These are phyloP conservation scores for grape (Vitis vinifera) DNA, from an alignment of 164 flowering plant genomes.

Conservation along the genomic window DNA sequence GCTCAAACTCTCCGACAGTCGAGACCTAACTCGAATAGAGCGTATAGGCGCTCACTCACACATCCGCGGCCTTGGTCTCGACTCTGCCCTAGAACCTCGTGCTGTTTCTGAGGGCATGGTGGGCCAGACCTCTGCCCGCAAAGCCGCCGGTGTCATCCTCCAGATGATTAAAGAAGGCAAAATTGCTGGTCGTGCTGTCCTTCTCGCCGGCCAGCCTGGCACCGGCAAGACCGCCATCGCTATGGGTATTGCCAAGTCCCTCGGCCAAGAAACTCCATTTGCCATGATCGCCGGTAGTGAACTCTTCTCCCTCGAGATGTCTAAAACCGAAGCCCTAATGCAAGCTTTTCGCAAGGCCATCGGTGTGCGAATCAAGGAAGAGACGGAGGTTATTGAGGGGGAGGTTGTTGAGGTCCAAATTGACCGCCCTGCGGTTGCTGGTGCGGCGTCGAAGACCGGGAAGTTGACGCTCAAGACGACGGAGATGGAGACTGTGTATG, in stretches of 20 bases:
- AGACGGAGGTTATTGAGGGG: conserved; percentile 87
- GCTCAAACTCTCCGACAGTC: conserved; percentile 72
- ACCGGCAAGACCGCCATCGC: conserved; percentile 96
- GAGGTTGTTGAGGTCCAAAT: conserved; percentile 89
- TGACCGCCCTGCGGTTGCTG: conserved; percentile 77
- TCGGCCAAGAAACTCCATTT: conserved; percentile 90
- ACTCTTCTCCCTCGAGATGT: conserved; percentile 89
- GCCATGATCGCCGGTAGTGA: conserved; percentile 87
- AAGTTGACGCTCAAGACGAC: conserved; percentile 91
- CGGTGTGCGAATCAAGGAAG: conserved; percentile 92
- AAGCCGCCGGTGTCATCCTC: conserved; percentile 90
- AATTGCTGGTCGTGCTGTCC: conserved; percentile 89
- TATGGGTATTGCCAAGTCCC: conserved; percentile 93
- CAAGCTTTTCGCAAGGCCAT: conserved; percentile 86
- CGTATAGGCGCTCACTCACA: conserved; percentile 98
- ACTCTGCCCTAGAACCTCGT: conserved; percentile 81
- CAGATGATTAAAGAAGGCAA: conserved; percentile 88
- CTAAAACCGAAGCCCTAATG: conserved; percentile 85
- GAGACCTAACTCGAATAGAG: conserved; percentile 90
- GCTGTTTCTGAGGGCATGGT: conserved; percentile 88
- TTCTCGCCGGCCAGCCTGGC: conserved; percentile 92
- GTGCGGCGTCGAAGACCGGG: conserved; percentile 86
- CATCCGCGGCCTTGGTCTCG: conserved; percentile 96
- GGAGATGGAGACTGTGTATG: conserved; percentile 96
- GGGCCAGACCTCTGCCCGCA: conserved; percentile 79